Evolutionary conservation across 2,329 filamentous ascomycete species (phyloP).

Genomic region (Gliomastix tumulicola): DNA sequence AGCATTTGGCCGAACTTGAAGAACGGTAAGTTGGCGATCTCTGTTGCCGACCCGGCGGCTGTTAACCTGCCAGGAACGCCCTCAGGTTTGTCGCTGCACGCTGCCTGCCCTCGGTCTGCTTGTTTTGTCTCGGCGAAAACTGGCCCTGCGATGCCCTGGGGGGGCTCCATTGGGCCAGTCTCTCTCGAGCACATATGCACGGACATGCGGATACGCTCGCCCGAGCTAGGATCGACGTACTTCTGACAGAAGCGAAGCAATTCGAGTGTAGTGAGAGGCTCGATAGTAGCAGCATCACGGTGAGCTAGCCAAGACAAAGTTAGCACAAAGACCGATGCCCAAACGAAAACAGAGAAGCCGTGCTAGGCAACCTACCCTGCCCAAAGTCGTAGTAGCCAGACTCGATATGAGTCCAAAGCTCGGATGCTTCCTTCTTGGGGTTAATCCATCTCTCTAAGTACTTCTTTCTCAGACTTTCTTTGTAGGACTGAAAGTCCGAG

Average conservation of each 20-base stretch:
- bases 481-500: slow-evolving; percentile 82
- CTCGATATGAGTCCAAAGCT: slow-evolving; percentile 80
- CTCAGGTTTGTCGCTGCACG: slow-evolving; percentile 20
- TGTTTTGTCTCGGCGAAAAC: slow-evolving; percentile 38
- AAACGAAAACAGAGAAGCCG: background rate
- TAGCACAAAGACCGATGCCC: background rate
- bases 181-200: slow-evolving; percentile 77
- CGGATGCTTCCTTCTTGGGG: slow-evolving; percentile 71
- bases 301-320: slow-evolving; percentile 46
- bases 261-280: slow-evolving; percentile 68
- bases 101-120: slow-evolving; percentile 28
- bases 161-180: slow-evolving; percentile 33
- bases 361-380: slow-evolving; percentile 63
- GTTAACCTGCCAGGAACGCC: slow-evolving; percentile 38
- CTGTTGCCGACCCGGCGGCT: slow-evolving; percentile 23
- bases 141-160: background rate
- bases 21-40: slow-evolving; percentile 71
- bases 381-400: slow-evolving; percentile 88
- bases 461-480: slow-evolving; percentile 81
- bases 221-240: slow-evolving; percentile 69
- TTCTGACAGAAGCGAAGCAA: slow-evolving; percentile 72
- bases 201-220: slow-evolving; percentile 70
- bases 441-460: slow-evolving; percentile 90
- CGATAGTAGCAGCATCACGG: slow-evolving; percentile 69
- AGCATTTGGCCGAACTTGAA: slow-evolving; percentile 73